phyloP scores from a whole-genome alignment of 495 filamentous ascomycete genomes.

The Tuber aestivum region DNA sequence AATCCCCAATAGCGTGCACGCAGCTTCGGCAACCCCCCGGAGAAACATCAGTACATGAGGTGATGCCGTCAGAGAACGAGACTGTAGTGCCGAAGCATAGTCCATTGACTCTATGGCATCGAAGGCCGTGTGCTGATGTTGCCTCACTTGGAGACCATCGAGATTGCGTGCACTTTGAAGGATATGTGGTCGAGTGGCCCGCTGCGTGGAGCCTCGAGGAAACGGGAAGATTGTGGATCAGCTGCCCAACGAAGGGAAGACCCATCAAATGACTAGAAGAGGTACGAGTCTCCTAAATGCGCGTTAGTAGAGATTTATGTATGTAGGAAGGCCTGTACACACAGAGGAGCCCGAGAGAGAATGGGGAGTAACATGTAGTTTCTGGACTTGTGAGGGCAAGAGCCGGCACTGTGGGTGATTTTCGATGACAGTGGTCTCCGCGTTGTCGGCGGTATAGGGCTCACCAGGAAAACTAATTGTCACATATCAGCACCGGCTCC shows the following conservation, averaged over 20 bases:
- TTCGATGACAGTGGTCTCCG: conserved; percentile 4
- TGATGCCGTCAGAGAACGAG: neutral
- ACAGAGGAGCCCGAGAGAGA: neutral
- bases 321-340: neutral
- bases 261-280: neutral
- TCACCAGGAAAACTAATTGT: neutral
- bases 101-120: neutral
- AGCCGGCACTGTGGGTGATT: neutral
- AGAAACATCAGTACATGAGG: neutral
- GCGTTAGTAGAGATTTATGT: neutral
- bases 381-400: neutral
- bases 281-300: neutral
- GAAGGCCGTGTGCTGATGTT: neutral
- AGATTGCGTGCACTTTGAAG: neutral
- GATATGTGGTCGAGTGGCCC: neutral
- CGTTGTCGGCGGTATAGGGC: neutral
- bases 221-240: neutral
- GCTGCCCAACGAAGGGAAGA: neutral
- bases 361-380: neutral
- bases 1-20: neutral
- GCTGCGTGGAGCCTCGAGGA: conserved; percentile 1
- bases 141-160: neutral
- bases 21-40: neutral
- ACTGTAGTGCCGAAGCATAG: neutral
- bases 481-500: neutral